These are phyloP conservation scores for Geranomyces variabilis DNA, from an alignment of 192 early-diverging fungal genomes.

Conservation along the genomic window DNA sequence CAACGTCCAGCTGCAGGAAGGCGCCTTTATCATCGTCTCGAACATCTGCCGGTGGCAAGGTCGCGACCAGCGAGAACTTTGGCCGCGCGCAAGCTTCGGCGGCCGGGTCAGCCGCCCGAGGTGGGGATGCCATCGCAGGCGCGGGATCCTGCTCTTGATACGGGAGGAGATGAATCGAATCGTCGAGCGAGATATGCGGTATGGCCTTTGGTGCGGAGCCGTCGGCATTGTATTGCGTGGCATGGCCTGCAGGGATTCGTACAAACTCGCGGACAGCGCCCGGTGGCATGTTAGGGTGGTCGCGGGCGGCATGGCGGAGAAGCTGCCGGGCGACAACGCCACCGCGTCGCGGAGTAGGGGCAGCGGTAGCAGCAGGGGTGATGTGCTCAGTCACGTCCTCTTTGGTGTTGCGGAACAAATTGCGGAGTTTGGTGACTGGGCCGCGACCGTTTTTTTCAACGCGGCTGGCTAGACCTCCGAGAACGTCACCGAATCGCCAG, in stretches of 20 bases:
- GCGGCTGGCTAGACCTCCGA: slow-evolving; percentile 21
- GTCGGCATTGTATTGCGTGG: slow-evolving; percentile 13
- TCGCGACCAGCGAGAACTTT: slow-evolving; percentile 26
- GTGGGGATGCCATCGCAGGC: neutral
- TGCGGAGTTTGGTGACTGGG: slow-evolving; percentile 10
- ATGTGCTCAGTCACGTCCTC: neutral
- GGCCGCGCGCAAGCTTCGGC: neutral
- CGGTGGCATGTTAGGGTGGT: neutral
- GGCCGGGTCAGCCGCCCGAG: neutral
- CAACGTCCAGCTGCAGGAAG: slow-evolving; percentile 74
- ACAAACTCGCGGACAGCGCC: neutral
- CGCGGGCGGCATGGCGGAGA: neutral
- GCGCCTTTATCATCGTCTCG: slow-evolving; percentile 35
- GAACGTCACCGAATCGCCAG: slow-evolving; percentile 11
- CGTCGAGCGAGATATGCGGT: slow-evolving; percentile 11
- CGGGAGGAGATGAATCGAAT: slow-evolving; percentile 22
- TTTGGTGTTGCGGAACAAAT: slow-evolving; percentile 11
- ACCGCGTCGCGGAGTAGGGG: slow-evolving; percentile 1
- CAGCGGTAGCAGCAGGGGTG: neutral
- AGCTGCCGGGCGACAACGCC: neutral
- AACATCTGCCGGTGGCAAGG: slow-evolving; percentile 20
- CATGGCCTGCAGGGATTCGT: slow-evolving; percentile 5
- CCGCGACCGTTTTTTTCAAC: neutral
- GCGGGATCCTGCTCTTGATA: neutral
- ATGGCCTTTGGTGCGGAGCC: slow-evolving; percentile 10